phyloP scores from a whole-genome alignment of 192 early-diverging fungal species.

The Lobosporangium transversale region DNA sequence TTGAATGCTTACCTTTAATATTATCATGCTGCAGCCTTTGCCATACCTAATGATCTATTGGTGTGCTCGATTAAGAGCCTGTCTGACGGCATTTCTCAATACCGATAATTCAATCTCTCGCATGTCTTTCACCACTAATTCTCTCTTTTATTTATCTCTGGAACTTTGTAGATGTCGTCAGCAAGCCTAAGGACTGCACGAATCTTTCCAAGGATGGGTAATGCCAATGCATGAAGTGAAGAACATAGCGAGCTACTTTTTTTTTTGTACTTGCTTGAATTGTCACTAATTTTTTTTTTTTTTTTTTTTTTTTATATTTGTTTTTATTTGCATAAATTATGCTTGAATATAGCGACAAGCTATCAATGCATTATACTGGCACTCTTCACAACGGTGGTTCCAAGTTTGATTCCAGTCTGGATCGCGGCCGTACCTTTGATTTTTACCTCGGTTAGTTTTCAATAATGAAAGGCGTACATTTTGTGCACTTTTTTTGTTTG shows the following conservation, averaged over 20 bases:
- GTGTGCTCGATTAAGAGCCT: too few species aligned
- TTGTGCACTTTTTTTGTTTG: constrained; percentile 23
- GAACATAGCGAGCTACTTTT: not conserved
- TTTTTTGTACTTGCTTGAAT: not conserved
- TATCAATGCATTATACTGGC: constrained; percentile 85
- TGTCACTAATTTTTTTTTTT: not conserved
- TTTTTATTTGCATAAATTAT: not conserved
- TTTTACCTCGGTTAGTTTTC: constrained; percentile 69
- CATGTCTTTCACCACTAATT: not conserved
- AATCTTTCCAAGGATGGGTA: constrained; percentile 34
- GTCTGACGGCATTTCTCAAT: not conserved
- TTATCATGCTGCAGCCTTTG: not conserved
- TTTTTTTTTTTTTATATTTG: not conserved
- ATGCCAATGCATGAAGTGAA: too few species aligned
- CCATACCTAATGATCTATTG: not conserved
- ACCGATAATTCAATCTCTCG: not conserved
- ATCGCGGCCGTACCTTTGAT: constrained; percentile 73
- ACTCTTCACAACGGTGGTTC: constrained; percentile 66
- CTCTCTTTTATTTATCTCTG: not conserved
- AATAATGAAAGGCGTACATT: not conserved
- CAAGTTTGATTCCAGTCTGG: constrained; percentile 79
- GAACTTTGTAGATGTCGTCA: constrained; percentile 21
- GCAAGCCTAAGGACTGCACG: constrained; percentile 37
- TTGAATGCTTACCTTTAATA: not conserved
- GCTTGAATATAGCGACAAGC: constrained; percentile 57